Evolutionary conservation across 2,329 filamentous ascomycete genomes (phyloP), one percentile per base, ranked within the genome.

Genomic region (Botrytis fabae): DNA sequence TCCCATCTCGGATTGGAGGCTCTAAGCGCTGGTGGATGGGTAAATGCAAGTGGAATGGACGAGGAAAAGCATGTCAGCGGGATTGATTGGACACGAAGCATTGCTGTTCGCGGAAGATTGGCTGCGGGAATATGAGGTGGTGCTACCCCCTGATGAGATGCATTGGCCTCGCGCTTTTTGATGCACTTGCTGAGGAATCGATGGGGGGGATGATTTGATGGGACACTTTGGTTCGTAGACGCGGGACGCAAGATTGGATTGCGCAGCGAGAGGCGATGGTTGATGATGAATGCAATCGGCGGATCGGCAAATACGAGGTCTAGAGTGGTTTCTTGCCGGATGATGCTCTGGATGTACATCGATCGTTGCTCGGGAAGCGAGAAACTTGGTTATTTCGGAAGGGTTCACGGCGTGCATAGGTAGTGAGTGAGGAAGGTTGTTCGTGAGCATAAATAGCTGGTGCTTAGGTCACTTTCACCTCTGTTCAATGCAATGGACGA

Each of bases 161-260:
- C 63, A 65, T 65, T 48, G 63, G 63, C 20, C 62, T 64, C 62
- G 42, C 62, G 44, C 44, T 57, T 57, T 57, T 57, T 57, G 51
- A 28, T 57, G 51, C 51, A 57, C 48, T 57, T 57, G 51, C 14
- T 28, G 51, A 32, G 9, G 44, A 44, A 48, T 22, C 20, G 28
- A 48, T 32, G 61, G 40, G 5, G 28, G 35, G 28, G 28, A 22
- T 35, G 42, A 46, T 40, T 18, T 62, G 60, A 62, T 62, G 38
- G 32, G n/a, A 57, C 0, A 54, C n/a, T 57, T 18, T 32, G 18
- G 28, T 22, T 8, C 12, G 57, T 60, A 60, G 57, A 60, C 57
- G 57, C 57, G 57, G 57, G 57, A 60, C 12, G 57, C 18, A 60
- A 25, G 4, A 35, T 12, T 2, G 38, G 20, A 38, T 18, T 28